Evolutionary conservation across 371 early-diverging fungal species (phyloP).

Genomic region (Neoconidiobolus thromboides): DNA sequence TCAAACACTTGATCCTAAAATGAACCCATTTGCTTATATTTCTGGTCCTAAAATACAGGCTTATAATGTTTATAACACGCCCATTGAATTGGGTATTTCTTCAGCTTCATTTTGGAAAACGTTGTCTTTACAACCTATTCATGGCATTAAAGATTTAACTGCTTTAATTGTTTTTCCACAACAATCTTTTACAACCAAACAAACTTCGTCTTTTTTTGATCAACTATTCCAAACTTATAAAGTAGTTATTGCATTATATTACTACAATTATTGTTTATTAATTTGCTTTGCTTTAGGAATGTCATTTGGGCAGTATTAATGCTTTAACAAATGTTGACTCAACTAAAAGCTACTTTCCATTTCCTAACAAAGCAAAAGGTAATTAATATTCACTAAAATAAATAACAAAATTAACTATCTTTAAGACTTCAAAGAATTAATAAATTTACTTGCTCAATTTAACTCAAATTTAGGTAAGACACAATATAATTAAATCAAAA

Average conservation of each 20-base stretch:
- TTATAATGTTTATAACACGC: neutral
- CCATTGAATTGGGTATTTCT: neutral
- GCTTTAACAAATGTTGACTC: neutral
- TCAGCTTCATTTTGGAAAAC: slow-evolving; percentile 1
- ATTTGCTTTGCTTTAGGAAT: neutral
- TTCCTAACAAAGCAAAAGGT: neutral
- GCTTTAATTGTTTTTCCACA: neutral
- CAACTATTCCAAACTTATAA: neutral
- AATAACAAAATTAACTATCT: neutral
- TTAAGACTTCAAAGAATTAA: neutral
- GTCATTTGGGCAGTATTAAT: neutral
- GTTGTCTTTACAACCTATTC: neutral
- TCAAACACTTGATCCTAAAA: no score
- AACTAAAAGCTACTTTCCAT: neutral
- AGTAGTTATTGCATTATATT: neutral
- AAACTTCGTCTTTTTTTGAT: neutral
- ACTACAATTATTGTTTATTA: neutral
- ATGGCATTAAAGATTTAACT: neutral
- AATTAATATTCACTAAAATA: neutral
- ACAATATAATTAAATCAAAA: neutral
- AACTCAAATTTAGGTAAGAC: neutral
- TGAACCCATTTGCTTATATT: no score
- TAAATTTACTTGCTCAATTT: neutral
- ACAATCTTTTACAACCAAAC: no score
- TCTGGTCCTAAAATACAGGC: neutral